Base-by-base conservation (phyloP, 2,329 filamentous ascomycete species). In the Fonsecaea pedrosoi region DNA sequence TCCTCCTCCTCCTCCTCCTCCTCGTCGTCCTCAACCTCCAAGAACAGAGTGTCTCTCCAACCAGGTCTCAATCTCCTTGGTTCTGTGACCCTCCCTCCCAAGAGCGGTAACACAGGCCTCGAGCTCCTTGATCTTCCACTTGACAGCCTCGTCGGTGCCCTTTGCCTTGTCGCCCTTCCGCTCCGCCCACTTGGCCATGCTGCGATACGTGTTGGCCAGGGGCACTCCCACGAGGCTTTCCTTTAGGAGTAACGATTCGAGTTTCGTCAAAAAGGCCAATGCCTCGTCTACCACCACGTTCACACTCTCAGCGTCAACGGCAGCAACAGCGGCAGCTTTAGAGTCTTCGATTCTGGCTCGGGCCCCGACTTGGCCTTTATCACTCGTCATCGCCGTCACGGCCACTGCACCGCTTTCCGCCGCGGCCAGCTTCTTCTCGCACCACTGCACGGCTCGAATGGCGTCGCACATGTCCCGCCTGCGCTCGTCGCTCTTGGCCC, bases 131-230 rank as follows among this genome's bases (percentile, higher is more conserved):
- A 21, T 35, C 55, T 64, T 66, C 70, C 70, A 73, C 37, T 45
- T 50, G n/a, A 21, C 48, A 9, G 64, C 62, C 30, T 59, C 56
- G 12, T 42, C 40, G 2, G 25, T 3, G n/a, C n/a, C 42, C 3
- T n/a, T 32, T 25, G 25, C 25, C 25, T 25, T 25, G 10, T 68
- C 53, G 9, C 54, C 59, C 25, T 64, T 65, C 30, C 70, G 48
- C 30, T 65, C 60, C 4, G 58, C 60, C 71, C 71, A 73, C 45
- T 70, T 72, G 6, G 69, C 70, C 64, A 73, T 53, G 21, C 67
- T 69, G 42, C 64, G 62, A 35, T 71, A 72, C 0, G 60, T 63
- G 48, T 72, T 71, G 4, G 70, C 66, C 60, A 73, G 54, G 3
- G 69, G 68, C 21, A 62, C 48, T 13, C 68, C 70, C 9, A 60